These are phyloP conservation scores for Senna tora DNA, from an alignment of 306 rosid species.

Conservation along the genomic window DNA sequence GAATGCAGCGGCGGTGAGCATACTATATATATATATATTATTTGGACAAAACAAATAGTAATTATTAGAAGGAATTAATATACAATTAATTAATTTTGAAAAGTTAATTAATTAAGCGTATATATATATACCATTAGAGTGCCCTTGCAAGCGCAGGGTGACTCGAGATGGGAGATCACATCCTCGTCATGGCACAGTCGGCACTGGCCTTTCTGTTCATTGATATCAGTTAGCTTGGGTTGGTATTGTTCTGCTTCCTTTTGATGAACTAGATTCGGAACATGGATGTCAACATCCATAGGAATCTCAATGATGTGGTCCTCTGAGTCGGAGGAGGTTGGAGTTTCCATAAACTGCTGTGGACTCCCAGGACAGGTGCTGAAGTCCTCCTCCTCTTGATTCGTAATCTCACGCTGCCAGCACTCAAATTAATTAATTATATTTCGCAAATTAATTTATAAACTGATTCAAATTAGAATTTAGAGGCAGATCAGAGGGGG, in stretches of 20 bases:
- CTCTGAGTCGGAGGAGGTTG: not conserved
- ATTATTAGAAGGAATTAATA: no score
- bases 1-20: slow-evolving; percentile 34
- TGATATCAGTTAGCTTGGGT: no score
- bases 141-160: slow-evolving; percentile 48
- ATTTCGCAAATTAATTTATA: no score
- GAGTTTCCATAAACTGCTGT: not conserved
- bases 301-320: not conserved
- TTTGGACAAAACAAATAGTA: not conserved
- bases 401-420: no score
- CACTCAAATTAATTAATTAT: no score
- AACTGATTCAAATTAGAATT: no score
- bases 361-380: not conserved
- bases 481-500: no score
- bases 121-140: slow-evolving; percentile 30
- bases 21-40: slow-evolving; percentile 36
- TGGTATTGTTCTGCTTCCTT: no score
- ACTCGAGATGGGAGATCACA: slow-evolving; percentile 16
- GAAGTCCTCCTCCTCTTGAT: no score
- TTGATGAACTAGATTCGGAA: no score
- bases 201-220: slow-evolving; percentile 27
- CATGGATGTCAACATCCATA: not conserved
- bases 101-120: no score
- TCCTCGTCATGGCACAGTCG: slow-evolving; percentile 46
- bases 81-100: no score